phyloP scores from a whole-genome alignment of 2,329 filamentous ascomycete genomes.

The Fonsecaea pedrosoi region DNA sequence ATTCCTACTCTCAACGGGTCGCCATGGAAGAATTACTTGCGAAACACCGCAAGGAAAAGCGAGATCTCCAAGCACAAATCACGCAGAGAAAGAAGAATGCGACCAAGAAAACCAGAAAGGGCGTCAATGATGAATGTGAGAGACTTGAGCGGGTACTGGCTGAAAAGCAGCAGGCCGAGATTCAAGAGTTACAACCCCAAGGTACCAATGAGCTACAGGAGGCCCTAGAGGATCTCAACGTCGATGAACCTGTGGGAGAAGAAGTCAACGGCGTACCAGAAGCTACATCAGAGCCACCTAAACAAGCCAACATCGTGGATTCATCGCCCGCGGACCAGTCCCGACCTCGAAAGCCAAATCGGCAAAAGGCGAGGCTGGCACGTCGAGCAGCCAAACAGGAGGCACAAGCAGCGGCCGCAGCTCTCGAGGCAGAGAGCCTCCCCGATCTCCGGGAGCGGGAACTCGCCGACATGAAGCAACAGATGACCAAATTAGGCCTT shows the following conservation, averaged over 20 bases:
- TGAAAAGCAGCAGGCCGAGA: constrained; percentile 56
- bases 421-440: constrained; percentile 75
- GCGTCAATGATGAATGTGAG: constrained; percentile 71
- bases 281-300: constrained; percentile 22
- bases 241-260: constrained; percentile 43
- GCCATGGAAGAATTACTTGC: constrained; percentile 76
- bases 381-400: constrained; percentile 85
- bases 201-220: constrained; percentile 32
- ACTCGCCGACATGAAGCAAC: constrained; percentile 70
- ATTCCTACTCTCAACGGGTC: not conserved
- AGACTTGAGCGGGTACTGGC: constrained; percentile 62
- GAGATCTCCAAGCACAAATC: constrained; percentile 81
- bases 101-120: constrained; percentile 78
- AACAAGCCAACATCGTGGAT: constrained; percentile 16
- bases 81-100: constrained; percentile 97
- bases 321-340: constrained; percentile 24
- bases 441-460: constrained; percentile 76
- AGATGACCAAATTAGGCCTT: constrained; percentile 69
- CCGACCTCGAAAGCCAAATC: constrained; percentile 75
- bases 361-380: constrained; percentile 89
- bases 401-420: constrained; percentile 70
- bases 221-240: constrained; percentile 44
- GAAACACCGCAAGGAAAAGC: constrained; percentile 85
- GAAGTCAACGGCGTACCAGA: constrained; percentile 36
- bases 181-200: constrained; percentile 34